These are phyloP conservation scores for Elsinoe perseae DNA, from an alignment of 2,329 filamentous ascomycete species.

Conservation along the genomic window DNA sequence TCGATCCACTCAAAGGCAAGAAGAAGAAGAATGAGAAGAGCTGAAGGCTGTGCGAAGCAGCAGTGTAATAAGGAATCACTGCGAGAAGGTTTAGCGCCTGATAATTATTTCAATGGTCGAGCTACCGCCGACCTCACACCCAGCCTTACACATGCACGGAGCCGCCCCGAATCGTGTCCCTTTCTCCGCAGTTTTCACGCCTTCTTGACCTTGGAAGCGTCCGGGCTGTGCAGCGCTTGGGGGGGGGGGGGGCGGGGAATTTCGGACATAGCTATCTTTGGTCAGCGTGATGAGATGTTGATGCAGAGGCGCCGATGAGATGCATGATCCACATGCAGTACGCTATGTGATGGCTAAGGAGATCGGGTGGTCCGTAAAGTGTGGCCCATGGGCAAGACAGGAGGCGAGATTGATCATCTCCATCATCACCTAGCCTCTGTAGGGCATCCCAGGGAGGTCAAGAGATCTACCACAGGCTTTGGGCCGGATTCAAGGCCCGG, in stretches of 20 bases:
- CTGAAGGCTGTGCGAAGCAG: background rate
- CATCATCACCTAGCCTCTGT: background rate
- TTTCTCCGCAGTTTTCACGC: background rate
- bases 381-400: background rate
- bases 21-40: background rate
- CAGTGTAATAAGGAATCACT: background rate
- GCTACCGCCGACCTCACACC: background rate
- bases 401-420: background rate
- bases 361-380: background rate
- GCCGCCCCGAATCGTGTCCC: conserved; percentile 11
- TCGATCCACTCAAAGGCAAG: background rate
- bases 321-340: too few species aligned
- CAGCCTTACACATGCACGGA: conserved; percentile 13
- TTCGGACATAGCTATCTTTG: background rate
- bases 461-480: background rate
- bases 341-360: too few species aligned
- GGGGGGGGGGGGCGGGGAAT: too few species aligned
- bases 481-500: background rate
- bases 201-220: background rate
- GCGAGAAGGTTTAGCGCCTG: background rate
- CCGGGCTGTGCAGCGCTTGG: conserved; percentile 10
- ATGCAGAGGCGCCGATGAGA: too few species aligned
- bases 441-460: background rate
- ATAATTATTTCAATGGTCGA: background rate
- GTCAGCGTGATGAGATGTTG: too few species aligned